Conservation (phyloP, 352 stramenopile genomes). For the Pythium brachiatum region DNA sequence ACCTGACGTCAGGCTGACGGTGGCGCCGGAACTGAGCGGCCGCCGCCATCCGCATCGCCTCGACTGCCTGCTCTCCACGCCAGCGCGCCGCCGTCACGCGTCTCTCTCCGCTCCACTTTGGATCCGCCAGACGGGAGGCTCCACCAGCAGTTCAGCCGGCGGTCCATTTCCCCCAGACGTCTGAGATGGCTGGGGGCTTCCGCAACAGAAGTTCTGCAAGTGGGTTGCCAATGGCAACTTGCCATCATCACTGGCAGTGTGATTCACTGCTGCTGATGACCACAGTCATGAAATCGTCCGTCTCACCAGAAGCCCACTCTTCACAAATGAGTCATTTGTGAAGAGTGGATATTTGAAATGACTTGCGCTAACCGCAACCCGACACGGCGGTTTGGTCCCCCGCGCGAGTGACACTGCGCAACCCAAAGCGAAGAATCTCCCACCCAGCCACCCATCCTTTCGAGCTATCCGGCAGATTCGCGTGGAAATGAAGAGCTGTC, state of each 20-base stretch:
- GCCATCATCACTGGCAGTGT: no score
- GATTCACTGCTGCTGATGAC: background rate
- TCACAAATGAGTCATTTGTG: background rate
- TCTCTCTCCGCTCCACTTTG: background rate
- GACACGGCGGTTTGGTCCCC: background rate
- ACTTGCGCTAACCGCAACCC: background rate
- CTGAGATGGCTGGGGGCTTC: background rate
- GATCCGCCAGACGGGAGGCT: no score
- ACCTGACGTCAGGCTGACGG: no score
- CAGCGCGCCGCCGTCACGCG: background rate
- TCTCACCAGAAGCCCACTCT: background rate
- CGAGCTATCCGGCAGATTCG: background rate
- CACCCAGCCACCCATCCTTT: background rate
- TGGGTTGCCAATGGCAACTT: no score
- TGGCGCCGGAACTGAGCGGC: no score
- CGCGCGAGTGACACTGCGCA: background rate
- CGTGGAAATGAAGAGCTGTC: background rate
- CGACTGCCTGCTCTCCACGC: no score
- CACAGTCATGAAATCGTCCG: background rate
- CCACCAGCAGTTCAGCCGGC: no score
- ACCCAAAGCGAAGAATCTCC: conserved; percentile 1
- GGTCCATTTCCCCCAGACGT: background rate
- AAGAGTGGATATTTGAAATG: no score
- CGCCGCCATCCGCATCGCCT: no score
- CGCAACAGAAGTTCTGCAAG: no score